These are phyloP conservation scores for Leccinum uliginosum DNA, from an alignment of 768 basidiomycete species.

Conservation along the genomic window DNA sequence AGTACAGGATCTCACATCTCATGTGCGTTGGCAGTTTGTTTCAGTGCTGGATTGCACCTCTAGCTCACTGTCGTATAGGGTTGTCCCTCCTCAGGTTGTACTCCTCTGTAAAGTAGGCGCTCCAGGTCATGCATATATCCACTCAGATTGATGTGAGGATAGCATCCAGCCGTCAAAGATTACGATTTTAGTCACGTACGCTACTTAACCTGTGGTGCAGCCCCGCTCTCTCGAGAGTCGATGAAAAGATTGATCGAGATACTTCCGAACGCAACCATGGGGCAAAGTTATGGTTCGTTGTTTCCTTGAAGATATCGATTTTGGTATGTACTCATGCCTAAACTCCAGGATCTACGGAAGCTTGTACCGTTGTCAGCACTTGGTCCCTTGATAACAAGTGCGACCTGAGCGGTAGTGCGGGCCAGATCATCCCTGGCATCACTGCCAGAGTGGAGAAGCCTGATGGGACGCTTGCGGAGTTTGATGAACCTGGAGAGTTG, in stretches of 20 bases:
- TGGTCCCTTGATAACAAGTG: constrained; percentile 42
- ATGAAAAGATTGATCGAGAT: constrained; percentile 40
- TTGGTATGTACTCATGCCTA: background rate
- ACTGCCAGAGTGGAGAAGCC: constrained; percentile 51
- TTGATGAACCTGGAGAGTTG: constrained; percentile 61
- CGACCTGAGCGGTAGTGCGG: constrained; percentile 51
- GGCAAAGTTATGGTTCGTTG: constrained; percentile 56
- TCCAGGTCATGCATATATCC: background rate
- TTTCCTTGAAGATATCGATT: background rate
- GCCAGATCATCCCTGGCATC: constrained; percentile 55
- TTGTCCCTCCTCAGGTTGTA: constrained; percentile 47
- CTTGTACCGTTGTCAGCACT: constrained; percentile 48
- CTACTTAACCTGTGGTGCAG: constrained; percentile 46
- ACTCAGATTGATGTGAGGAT: background rate
- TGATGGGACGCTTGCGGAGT: constrained; percentile 52
- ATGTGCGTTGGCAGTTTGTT: constrained; percentile 21
- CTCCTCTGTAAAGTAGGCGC: constrained; percentile 44
- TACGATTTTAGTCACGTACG: constrained; percentile 38
- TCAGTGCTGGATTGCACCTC: background rate
- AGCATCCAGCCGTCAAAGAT: constrained; percentile 39
- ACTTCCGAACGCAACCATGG: constrained; percentile 49
- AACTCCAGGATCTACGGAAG: constrained; percentile 57
- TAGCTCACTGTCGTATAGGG: constrained; percentile 21
- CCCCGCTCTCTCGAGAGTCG: constrained; percentile 52
- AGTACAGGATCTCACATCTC: constrained; percentile 45